Evolutionary conservation across 2,329 filamentous ascomycete genomes (phyloP), one percentile per base, ranked within the genome.

Genomic region (Aspergillus sp.): DNA sequence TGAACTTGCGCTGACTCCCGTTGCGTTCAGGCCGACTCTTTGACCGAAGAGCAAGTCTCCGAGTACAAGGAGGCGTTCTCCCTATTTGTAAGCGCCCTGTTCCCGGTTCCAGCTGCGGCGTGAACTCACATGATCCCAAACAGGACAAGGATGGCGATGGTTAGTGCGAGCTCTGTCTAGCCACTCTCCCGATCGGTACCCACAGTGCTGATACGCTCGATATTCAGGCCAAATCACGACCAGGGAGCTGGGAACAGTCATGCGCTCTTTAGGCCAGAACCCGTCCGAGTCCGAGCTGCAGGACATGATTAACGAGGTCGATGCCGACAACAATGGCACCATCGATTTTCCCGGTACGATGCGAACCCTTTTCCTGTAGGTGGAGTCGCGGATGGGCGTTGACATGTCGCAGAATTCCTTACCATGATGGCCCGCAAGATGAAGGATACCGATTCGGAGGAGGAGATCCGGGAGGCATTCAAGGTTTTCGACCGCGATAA

Each of bases 21-120:
- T 39, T 45, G 30, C 33, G 29, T 46, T 37, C 63, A 96, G 89
- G 89, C 89, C 65, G 91, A 98, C 66, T 89, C 89, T 66, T 82
- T 98, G 60, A 96, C 91, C 55, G 91, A 98, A 76, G 91, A 98
- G 73, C 91, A 98, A 78, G 91, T 98, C 64, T 96, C 91, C 63
- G 91, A 98, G 74, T 98, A 96, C 76, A 98, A 96, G 83, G 91
- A 98, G 74, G 91, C 91, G 35, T 98, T 98, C 72, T 98, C 91
- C 64, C 85, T 98, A 49, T 98, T 98, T 69, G 91, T 98, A 81
- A 81, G 91, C 80, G 12, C 34, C 24, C 27, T 35, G 5, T 5
- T 16, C 5, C 24, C 20, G 24, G 29, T 40, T 34, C 26, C 31
- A 19, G 13, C 16, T 11, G 5, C 28, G 31, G 37, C 12, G 29